These are phyloP conservation scores for Debaryomycetaceae sp. DNA, from an alignment of 1,139 yeast genomes.

Conservation along the genomic window DNA sequence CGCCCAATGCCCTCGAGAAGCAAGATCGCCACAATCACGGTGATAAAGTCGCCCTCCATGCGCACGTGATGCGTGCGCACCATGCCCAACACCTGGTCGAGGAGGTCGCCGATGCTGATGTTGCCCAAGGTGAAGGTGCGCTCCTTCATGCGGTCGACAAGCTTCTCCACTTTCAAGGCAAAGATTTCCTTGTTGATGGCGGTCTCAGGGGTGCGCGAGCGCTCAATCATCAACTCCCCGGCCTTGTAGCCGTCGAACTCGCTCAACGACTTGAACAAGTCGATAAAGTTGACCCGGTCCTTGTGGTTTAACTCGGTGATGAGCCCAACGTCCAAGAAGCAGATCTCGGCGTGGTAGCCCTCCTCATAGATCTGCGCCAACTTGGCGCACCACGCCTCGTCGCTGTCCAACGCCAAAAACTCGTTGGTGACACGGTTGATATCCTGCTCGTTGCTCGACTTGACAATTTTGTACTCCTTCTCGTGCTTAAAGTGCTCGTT, in stretches of 20 bases:
- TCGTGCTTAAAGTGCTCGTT: conserved; percentile 42
- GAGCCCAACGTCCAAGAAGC: conserved; percentile 89
- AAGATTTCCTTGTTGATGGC: conserved; percentile 80
- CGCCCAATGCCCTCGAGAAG: conserved; percentile 93
- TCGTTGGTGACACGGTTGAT: conserved; percentile 45
- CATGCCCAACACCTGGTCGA: conserved; percentile 85
- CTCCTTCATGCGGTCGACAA: conserved; percentile 76
- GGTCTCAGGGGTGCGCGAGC: conserved; percentile 92
- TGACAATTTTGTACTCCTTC: conserved; percentile 45
- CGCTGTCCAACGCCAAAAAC: conserved; percentile 34
- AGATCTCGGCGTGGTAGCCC: conserved; percentile 80
- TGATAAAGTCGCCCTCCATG: conserved; percentile 95
- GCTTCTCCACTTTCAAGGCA: conserved; percentile 78
- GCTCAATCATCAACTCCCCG: conserved; percentile 91
- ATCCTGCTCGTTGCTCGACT: conserved; percentile 42
- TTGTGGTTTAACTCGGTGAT: conserved; percentile 79
- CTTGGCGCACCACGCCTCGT: conserved; percentile 46
- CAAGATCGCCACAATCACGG: conserved; percentile 87
- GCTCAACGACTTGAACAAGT: conserved; percentile 81
- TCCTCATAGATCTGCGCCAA: conserved; percentile 49
- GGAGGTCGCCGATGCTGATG: conserved; percentile 84
- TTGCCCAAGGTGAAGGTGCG: conserved; percentile 91
- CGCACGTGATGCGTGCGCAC: conserved; percentile 92
- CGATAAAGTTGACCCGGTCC: conserved; percentile 83
- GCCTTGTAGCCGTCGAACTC: conserved; percentile 92